These are phyloP conservation scores for Cutaneotrichosporon mucoides DNA, from an alignment of 1,284 basidiomycete species.

Conservation along the genomic window DNA sequence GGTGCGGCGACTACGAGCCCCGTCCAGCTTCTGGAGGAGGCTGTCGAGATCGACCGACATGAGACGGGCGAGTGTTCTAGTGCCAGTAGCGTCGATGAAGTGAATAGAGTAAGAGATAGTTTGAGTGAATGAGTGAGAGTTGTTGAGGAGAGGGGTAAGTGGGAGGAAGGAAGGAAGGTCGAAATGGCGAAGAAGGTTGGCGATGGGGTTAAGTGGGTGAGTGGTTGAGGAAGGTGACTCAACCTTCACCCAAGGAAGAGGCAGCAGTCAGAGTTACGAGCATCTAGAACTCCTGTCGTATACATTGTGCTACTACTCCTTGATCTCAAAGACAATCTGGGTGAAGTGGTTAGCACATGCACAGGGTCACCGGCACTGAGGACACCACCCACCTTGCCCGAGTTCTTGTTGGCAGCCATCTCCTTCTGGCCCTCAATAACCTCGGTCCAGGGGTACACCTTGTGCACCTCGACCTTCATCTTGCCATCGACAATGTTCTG, in stretches of 20 bases:
- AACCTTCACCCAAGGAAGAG: too few species aligned
- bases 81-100: too few species aligned
- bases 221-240: too few species aligned
- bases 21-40: too few species aligned
- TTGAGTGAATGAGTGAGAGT: too few species aligned
- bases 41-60: too few species aligned
- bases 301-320: conserved; percentile 1
- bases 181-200: too few species aligned
- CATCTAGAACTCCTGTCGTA: not conserved
- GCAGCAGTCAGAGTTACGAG: too few species aligned
- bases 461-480: conserved; percentile 71
- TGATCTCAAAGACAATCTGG: conserved; percentile 23
- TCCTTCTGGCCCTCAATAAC: conserved; percentile 79
- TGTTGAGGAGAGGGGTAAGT: not conserved
- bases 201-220: too few species aligned
- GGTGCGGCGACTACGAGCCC: too few species aligned
- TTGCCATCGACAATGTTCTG: conserved; percentile 61
- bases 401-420: conserved; percentile 79
- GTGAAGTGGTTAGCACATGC: not conserved
- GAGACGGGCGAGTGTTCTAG: not conserved
- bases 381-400: conserved; percentile 52
- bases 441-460: conserved; percentile 74
- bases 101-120: not conserved
- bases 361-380: not conserved
- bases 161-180: too few species aligned